Evolutionary conservation across 73 alveolate genomes (phyloP).

Genomic region (Tetrahymena thermophila): DNA sequence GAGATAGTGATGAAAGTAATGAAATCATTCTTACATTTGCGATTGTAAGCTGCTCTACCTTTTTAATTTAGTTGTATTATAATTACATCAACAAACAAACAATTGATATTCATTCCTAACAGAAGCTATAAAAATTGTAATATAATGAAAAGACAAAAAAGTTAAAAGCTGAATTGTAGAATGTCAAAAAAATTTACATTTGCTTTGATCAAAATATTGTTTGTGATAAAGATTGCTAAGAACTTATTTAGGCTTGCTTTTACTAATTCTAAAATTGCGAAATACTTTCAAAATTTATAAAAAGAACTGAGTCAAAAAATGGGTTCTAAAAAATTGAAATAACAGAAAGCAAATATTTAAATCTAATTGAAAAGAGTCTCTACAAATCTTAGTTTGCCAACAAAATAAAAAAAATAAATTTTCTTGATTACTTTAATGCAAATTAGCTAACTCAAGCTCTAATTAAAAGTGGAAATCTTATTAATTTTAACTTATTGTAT

Average conservation of each 20-base stretch:
- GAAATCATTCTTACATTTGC: neutral
- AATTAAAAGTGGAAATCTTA: neutral
- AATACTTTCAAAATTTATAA: neutral
- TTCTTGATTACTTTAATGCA: neutral
- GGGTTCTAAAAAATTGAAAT: neutral
- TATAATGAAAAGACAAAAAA: neutral
- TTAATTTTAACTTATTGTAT: too few species aligned
- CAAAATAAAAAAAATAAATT: too few species aligned
- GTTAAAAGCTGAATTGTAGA: neutral
- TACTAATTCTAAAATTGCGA: neutral
- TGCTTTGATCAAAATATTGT: neutral
- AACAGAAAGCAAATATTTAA: neutral
- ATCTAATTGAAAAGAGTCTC: neutral
- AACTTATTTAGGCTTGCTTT: neutral
- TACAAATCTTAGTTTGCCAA: neutral
- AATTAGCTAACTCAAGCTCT: neutral
- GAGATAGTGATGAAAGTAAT: neutral
- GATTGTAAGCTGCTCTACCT: neutral
- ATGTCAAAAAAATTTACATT: neutral
- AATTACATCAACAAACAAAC: neutral
- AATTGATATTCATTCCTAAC: neutral
- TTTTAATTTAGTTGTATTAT: neutral
- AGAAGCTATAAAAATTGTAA: neutral
- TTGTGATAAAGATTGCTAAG: neutral
- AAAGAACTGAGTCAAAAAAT: neutral